These are phyloP conservation scores for Cynanchum wilfordii DNA, from an alignment of 257 asterid genomes.

Conservation along the genomic window DNA sequence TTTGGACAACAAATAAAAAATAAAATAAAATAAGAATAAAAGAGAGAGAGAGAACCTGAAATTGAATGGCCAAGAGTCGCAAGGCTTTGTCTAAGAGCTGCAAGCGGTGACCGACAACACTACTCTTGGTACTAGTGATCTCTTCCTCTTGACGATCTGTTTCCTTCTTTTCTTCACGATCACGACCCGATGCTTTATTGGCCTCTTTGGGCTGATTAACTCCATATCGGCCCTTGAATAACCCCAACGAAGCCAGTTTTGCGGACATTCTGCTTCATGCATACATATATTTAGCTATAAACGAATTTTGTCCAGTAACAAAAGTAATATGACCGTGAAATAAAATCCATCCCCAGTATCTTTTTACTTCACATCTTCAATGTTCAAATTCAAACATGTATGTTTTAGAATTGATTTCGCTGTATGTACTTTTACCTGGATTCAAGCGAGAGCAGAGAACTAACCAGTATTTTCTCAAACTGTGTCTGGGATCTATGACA, in stretches of 20 bases:
- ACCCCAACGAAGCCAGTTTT: conserved; percentile 9
- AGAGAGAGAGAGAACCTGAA: neutral
- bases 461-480: neutral
- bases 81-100: conserved; percentile 62
- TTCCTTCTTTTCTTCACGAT: conserved; percentile 42
- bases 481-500: neutral
- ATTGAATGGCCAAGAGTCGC: conserved; percentile 62
- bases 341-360: neutral
- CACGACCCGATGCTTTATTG: conserved; percentile 18
- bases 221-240: neutral
- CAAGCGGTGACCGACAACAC: conserved; percentile 64
- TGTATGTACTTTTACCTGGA: neutral
- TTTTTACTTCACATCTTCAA: neutral
- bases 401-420: neutral
- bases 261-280: neutral
- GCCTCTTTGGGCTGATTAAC: neutral
- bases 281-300: neutral
- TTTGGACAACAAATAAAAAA: too few species aligned
- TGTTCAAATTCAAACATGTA: too few species aligned
- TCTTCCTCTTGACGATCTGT: conserved; percentile 43
- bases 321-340: neutral
- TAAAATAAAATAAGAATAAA: neutral
- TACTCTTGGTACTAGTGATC: conserved; percentile 46
- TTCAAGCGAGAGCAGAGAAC: neutral
- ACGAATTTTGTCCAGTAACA: neutral